Evolutionary conservation across 1,139 yeast species (phyloP).

Genomic region (Kodamaea plutei): DNA sequence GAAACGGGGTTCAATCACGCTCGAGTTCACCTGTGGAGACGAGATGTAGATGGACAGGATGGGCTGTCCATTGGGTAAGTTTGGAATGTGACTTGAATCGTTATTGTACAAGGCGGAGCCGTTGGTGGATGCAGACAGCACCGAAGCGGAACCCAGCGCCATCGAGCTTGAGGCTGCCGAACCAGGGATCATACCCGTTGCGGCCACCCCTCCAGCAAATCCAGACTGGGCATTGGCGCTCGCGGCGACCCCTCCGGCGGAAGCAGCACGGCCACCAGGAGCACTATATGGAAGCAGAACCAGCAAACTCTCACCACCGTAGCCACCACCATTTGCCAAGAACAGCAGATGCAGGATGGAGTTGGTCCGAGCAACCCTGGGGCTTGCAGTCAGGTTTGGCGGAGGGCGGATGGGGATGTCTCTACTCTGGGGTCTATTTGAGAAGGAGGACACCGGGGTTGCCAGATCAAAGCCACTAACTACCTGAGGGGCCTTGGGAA

Average conservation of each 20-base stretch:
- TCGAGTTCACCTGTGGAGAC: constrained; percentile 57
- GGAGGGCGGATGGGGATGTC: constrained; percentile 27
- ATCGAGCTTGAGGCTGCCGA: constrained; percentile 1
- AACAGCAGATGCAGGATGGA: constrained; percentile 43
- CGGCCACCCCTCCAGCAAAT: constrained; percentile 8
- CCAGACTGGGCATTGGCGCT: constrained; percentile 7
- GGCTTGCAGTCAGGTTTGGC: constrained; percentile 26
- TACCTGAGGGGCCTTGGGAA: constrained; percentile 9
- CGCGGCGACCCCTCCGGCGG: neutral
- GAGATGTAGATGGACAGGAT: constrained; percentile 61
- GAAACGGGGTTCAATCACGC: constrained; percentile 66
- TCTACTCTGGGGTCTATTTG: constrained; percentile 9
- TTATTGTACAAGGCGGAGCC: neutral
- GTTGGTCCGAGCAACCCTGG: constrained; percentile 41
- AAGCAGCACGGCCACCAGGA: constrained; percentile 50
- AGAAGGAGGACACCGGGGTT: constrained; percentile 6
- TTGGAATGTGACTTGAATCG: constrained; percentile 32
- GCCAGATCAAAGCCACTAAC: constrained; percentile 19
- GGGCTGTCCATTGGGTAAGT: constrained; percentile 50
- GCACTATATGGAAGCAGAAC: constrained; percentile 69
- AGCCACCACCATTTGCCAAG: constrained; percentile 29
- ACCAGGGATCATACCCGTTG: constrained; percentile 8
- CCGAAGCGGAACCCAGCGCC: neutral
- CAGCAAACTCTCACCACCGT: constrained; percentile 48
- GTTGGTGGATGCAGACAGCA: constrained; percentile 10